phyloP scores from a whole-genome alignment of 805 yeast genomes.

The Metschnikowia dekortorum region DNA sequence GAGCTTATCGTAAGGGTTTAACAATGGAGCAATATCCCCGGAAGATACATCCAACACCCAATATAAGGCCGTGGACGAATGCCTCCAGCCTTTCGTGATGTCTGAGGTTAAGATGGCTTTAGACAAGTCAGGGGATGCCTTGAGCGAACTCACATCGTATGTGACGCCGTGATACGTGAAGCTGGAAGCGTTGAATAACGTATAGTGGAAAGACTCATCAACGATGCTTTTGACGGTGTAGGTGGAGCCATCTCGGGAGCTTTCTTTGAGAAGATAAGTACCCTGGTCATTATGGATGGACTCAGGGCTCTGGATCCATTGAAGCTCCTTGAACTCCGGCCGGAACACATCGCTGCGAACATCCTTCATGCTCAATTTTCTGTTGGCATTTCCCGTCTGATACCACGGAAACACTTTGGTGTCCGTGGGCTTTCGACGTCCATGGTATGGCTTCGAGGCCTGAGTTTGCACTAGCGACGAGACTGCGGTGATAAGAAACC shows the following conservation, averaged over 20 bases:
- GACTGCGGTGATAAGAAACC: slow-evolving; percentile 20
- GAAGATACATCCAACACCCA: slow-evolving; percentile 17
- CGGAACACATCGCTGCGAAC: slow-evolving; percentile 53
- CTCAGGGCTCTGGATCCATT: slow-evolving; percentile 62
- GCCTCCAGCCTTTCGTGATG: slow-evolving; percentile 44
- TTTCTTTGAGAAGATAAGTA: slow-evolving; percentile 46
- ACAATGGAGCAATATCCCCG: slow-evolving; percentile 12
- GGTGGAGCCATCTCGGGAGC: slow-evolving; percentile 36
- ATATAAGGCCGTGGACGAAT: slow-evolving; percentile 17
- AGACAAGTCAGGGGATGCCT: slow-evolving; percentile 63
- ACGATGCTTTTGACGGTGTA: slow-evolving; percentile 53
- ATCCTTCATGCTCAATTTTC: slow-evolving; percentile 25
- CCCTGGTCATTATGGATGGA: slow-evolving; percentile 57
- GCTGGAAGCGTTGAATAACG: slow-evolving; percentile 47
- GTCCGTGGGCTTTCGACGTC: neutral
- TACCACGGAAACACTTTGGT: slow-evolving; percentile 12
- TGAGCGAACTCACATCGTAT: slow-evolving; percentile 48
- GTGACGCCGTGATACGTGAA: slow-evolving; percentile 37
- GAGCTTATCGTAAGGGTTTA: slow-evolving; percentile 10
- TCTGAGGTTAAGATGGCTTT: slow-evolving; percentile 59
- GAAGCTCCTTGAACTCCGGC: slow-evolving; percentile 52
- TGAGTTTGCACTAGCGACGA: slow-evolving; percentile 4
- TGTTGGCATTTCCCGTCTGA: slow-evolving; percentile 11
- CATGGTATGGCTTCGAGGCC: neutral
- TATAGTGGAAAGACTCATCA: slow-evolving; percentile 40